Conservation (phyloP, 306 rosid species). For the Leucaena leucocephala region DNA sequence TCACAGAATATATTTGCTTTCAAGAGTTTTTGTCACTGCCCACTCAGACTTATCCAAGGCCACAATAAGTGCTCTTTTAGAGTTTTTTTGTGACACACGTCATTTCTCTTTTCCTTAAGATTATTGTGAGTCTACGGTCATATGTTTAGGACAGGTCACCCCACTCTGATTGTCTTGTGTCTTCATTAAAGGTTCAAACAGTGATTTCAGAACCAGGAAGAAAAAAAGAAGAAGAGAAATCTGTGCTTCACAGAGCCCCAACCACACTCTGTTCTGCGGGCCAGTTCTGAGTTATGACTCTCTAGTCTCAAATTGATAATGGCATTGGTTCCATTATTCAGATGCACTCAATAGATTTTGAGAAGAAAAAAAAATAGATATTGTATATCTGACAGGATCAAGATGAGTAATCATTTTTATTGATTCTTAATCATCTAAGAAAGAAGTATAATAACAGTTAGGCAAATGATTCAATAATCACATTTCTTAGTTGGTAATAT, state of each 20-base stretch:
- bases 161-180: slow-evolving; percentile 27
- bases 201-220: slow-evolving; percentile 24
- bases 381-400: not conserved
- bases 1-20: slow-evolving; percentile 38
- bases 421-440: slow-evolving; percentile 1
- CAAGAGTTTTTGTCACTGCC: slow-evolving; percentile 20
- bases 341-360: not conserved
- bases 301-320: slow-evolving; percentile 27
- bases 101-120: not conserved
- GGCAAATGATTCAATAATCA: slow-evolving; percentile 3
- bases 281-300: slow-evolving; percentile 21
- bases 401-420: not conserved
- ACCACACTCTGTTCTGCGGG: not conserved
- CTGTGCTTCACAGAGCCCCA: slow-evolving; percentile 18
- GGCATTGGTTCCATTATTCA: not conserved
- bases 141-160: not conserved
- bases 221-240: slow-evolving; percentile 13
- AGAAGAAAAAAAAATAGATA: not conserved
- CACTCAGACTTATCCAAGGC: slow-evolving; percentile 25
- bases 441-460: not conserved
- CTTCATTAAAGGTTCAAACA: slow-evolving; percentile 37
- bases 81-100: not conserved
- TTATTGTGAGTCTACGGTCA: not conserved
- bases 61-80: slow-evolving; percentile 21
- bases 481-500: not conserved